phyloP scores from a whole-genome alignment of 495 filamentous ascomycete species.

The Jackrogersella minutella region DNA sequence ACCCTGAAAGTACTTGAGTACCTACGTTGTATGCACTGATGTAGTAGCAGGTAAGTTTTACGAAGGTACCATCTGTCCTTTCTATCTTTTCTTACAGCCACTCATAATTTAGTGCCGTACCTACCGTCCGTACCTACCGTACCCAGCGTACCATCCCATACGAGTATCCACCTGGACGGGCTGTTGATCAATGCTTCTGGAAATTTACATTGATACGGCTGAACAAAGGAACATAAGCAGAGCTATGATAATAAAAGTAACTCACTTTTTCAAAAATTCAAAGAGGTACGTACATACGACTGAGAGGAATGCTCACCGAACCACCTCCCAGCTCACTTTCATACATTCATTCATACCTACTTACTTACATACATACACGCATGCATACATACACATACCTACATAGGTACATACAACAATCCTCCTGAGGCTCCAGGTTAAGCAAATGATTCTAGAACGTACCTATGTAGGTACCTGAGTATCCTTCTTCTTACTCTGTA shows the following conservation, averaged over 20 bases:
- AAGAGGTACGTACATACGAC: background rate
- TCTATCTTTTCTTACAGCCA: conserved; percentile 4
- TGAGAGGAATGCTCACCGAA: background rate
- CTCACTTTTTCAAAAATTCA: background rate
- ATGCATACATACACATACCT: too few relatives aligned
- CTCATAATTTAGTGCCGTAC: conserved; percentile 19
- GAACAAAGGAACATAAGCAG: conserved; percentile 1
- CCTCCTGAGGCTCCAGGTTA: background rate
- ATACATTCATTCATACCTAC: too few relatives aligned
- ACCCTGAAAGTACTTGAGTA: too few relatives aligned
- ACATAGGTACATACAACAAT: too few relatives aligned
- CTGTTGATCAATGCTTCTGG: background rate
- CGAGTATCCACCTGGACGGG: background rate
- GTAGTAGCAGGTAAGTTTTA: too few relatives aligned
- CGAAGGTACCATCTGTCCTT: background rate
- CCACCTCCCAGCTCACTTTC: background rate
- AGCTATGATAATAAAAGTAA: too few relatives aligned
- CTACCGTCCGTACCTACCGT: too few relatives aligned
- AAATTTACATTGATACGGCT: background rate
- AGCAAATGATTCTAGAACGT: background rate
- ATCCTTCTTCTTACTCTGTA: background rate
- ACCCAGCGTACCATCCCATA: background rate
- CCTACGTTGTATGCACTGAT: too few relatives aligned
- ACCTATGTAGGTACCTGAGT: background rate
- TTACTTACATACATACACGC: too few relatives aligned